Conservation (phyloP, 179 eudicot species). For the Pouteria campechiana region DNA sequence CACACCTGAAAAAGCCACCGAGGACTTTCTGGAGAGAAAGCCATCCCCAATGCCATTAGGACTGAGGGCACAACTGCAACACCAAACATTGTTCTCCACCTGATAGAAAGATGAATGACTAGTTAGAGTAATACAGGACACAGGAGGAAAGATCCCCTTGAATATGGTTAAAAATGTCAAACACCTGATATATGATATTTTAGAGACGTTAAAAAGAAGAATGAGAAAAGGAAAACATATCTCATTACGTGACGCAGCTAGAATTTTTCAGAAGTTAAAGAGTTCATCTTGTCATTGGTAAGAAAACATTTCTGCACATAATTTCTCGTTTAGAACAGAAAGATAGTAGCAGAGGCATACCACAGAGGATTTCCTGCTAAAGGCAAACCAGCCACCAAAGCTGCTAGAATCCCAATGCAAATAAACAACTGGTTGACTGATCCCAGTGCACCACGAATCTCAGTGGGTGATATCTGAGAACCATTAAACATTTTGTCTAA, state of each 20-base stretch:
- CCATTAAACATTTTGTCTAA: conserved; percentile 8
- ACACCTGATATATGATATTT: no score
- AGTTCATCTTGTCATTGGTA: no score
- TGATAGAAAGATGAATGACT: conserved; percentile 11
- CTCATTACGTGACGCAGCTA: no score
- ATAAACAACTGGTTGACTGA: conserved; percentile 93
- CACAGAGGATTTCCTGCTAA: conserved; percentile 84
- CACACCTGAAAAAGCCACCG: conserved; percentile 92
- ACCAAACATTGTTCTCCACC: conserved; percentile 99
- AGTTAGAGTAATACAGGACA: no score
- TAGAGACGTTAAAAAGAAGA: no score
- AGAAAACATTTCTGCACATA: no score
- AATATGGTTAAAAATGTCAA: no score
- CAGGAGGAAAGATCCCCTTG: no score
- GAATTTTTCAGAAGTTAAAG: no score
- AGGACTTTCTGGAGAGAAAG: conserved; percentile 94
- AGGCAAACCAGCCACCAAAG: conserved; percentile 93
- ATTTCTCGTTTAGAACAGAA: no score
- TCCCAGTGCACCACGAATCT: conserved; percentile 96
- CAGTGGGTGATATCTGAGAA: conserved; percentile 89
- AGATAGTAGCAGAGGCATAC: no score
- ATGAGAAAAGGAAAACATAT: no score
- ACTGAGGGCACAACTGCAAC: conserved; percentile 78
- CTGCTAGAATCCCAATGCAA: conserved; percentile 91
- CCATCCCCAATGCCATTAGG: conserved; percentile 85